A percentile compares a stretch with the other conserved stretches of the same genome.
These are phyloP conservation scores for Suhomyces coccinellae DNA, from an alignment of 1,139 yeast species.

Conservation along the genomic window DNA sequence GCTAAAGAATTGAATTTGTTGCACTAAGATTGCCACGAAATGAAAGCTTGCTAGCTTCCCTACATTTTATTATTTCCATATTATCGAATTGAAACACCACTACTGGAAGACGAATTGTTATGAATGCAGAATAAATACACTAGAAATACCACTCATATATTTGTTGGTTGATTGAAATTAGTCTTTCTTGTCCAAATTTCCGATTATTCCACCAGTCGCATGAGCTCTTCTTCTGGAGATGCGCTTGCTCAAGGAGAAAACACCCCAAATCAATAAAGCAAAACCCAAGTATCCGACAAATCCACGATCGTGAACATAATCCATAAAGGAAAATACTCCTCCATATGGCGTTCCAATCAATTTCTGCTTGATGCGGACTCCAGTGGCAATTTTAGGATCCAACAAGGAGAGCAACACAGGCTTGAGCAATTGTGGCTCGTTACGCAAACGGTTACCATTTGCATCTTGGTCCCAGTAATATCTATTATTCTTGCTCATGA, in stretches of 20 bases:
- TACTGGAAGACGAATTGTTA: no score
- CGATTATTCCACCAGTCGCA: slow-evolving; percentile 25
- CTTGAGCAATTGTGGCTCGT: slow-evolving; percentile 31
- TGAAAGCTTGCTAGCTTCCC: no score
- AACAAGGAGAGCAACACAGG: slow-evolving; percentile 34
- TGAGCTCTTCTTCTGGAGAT: slow-evolving; percentile 4
- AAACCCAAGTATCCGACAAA: slow-evolving; percentile 42
- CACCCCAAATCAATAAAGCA: slow-evolving; percentile 12
- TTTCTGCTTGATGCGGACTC: slow-evolving; percentile 18
- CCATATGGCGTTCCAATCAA: slow-evolving; percentile 50
- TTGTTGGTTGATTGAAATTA: slow-evolving; percentile 2
- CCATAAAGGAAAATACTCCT: slow-evolving; percentile 39
- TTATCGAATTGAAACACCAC: no score
- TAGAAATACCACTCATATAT: neutral
- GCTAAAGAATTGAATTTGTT: slow-evolving; percentile 39
- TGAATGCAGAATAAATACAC: neutral
- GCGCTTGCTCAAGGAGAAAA: neutral
- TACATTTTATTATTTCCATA: no score
- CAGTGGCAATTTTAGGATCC: slow-evolving; percentile 26
- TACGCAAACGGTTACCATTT: slow-evolving; percentile 29
- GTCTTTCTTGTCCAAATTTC: slow-evolving; percentile 25
- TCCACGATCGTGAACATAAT: slow-evolving; percentile 46
- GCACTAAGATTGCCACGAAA: neutral
- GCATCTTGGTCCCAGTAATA: slow-evolving; percentile 35
- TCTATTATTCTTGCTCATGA: slow-evolving; percentile 33